These are phyloP conservation scores for Ophiostoma sp. DNA, from an alignment of 2,329 filamentous ascomycete genomes.

Conservation along the genomic window DNA sequence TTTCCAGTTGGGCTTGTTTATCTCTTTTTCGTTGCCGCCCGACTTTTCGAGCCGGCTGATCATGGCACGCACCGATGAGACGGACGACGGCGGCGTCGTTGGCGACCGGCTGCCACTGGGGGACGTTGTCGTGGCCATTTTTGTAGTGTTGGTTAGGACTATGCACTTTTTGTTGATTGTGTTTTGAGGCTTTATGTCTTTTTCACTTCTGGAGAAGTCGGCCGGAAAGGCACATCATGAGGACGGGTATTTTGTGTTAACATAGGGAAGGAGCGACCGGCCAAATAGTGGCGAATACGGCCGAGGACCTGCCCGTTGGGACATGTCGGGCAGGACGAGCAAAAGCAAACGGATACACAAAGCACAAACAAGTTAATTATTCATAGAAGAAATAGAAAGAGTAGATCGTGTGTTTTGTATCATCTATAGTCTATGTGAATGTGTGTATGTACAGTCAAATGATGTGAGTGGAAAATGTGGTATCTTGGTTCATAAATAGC, in stretches of 20 bases:
- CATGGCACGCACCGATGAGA: constrained; percentile 24
- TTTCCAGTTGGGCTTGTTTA: neutral
- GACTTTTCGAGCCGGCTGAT: constrained; percentile 21
- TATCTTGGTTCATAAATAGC: neutral
- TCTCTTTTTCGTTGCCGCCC: neutral
- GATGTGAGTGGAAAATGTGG: constrained; percentile 8
- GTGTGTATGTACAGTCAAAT: neutral
- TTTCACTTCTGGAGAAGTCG: neutral
- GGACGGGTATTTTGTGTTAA: neutral
- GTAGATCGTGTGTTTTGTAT: neutral
- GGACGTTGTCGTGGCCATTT: neutral
- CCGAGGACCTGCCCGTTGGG: constrained; percentile 7
- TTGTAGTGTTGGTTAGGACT: neutral
- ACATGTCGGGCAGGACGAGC: neutral
- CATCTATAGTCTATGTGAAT: neutral
- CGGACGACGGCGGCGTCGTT: neutral
- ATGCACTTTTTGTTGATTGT: neutral
- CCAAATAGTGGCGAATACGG: constrained; percentile 15
- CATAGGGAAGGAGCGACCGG: constrained; percentile 8
- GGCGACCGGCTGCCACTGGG: neutral
- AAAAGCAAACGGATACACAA: constrained; percentile 6
- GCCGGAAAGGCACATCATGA: neutral
- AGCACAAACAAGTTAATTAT: neutral
- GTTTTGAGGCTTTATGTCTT: no score
- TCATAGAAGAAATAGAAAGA: neutral